phyloP scores from a whole-genome alignment of 441 rosid species.

The Gossypium davidsonii region DNA sequence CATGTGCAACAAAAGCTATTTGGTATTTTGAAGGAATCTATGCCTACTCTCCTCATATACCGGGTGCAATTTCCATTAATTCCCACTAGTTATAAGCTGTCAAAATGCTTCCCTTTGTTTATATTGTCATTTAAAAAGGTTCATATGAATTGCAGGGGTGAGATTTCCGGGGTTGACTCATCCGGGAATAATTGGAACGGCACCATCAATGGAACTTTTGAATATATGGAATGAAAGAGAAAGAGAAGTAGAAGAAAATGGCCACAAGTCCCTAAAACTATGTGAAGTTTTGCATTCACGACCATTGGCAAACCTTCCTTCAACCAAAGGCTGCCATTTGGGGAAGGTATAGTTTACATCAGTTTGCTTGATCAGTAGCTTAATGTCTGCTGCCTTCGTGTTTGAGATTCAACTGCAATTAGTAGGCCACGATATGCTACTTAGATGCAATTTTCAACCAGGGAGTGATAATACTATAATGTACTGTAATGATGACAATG shows the following conservation, averaged over 20 bases:
- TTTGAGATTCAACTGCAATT: not conserved
- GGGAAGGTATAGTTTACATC: conserved; percentile 48
- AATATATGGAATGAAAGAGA: conserved; percentile 80
- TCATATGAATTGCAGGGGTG: conserved; percentile 46
- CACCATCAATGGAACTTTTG: conserved; percentile 76
- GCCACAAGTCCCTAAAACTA: conserved; percentile 38
- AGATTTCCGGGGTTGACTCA: conserved; percentile 85
- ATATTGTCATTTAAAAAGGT: not conserved
- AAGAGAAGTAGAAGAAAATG: conserved; percentile 61
- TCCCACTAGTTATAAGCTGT: not conserved
- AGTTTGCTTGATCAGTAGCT: not conserved
- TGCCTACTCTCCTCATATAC: conserved; percentile 87
- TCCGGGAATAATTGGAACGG: conserved; percentile 82
- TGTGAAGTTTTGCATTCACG: conserved; percentile 78
- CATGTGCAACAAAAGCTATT: conserved; percentile 83
- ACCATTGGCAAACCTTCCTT: conserved; percentile 75
- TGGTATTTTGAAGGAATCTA: conserved; percentile 97
- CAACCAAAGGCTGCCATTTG: conserved; percentile 66
- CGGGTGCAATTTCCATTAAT: conserved; percentile 34
- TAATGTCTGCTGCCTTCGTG: not conserved
- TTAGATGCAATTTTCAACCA: not conserved
- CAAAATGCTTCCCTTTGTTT: not conserved
- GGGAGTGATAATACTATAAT: not conserved
- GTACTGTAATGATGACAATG: not conserved
- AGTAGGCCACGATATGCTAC: not conserved